Evolutionary conservation across 2,329 filamentous ascomycete genomes (phyloP).

Genomic region (Akanthomyces muscarius): DNA sequence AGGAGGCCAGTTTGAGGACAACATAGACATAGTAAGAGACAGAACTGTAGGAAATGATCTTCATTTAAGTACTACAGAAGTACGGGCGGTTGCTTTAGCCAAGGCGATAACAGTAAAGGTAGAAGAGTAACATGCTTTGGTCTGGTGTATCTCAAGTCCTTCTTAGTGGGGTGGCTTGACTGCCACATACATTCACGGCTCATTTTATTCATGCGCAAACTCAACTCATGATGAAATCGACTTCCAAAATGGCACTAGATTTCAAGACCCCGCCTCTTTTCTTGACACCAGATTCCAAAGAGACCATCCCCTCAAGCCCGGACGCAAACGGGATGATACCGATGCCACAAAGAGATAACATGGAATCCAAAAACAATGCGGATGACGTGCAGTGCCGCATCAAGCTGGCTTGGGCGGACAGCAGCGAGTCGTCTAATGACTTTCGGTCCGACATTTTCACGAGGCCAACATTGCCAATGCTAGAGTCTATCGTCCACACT

Average conservation of each 20-base stretch:
- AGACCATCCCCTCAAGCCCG: neutral
- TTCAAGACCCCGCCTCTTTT: neutral
- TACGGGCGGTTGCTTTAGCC: neutral
- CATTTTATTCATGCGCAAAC: neutral
- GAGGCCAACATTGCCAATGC: conserved; percentile 15
- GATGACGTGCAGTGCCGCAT: neutral
- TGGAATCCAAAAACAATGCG: neutral
- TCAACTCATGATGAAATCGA: neutral
- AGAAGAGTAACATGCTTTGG: neutral
- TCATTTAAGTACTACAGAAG: neutral
- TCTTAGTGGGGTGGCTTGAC: neutral
- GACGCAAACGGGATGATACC: neutral
- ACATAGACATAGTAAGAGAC: neutral
- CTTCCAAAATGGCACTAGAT: neutral
- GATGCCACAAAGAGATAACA: no score
- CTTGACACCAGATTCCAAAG: neutral
- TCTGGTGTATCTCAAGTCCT: neutral
- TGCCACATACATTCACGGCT: neutral
- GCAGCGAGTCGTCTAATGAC: conserved; percentile 5
- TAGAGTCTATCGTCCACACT: conserved; percentile 14
- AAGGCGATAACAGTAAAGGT: neutral
- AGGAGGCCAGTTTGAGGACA: neutral
- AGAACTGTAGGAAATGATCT: neutral
- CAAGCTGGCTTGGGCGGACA: neutral
- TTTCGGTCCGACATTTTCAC: conserved; percentile 17